Base-by-base conservation (phyloP, 2,329 filamentous ascomycete genomes). In the Aspergillus amoenus region DNA sequence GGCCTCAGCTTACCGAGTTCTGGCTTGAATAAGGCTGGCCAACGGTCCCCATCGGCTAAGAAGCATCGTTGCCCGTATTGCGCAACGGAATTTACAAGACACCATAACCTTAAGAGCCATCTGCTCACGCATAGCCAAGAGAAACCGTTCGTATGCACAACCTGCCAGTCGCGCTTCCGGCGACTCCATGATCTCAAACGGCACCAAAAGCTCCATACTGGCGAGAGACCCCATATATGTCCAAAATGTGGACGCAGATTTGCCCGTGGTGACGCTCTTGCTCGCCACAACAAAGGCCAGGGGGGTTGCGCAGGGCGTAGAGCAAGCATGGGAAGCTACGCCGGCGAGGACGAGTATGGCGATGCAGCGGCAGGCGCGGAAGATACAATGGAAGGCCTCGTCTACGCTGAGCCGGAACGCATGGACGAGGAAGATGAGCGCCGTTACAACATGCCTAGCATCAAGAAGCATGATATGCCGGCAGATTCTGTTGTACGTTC, bases 1-100 rank as follows among this genome's bases (percentile, higher is more conserved):
- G 83, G 84, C 55, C 81, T 86, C 74, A 87, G 84, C 66, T 72
- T 85, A 57, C 83, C 83, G 40, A 75, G 79, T 61, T 77, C 82
- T 15, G 83, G 82, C 42, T 83, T 81, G 53, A 78, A 79, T 52
- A 80, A 83, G 68, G 79, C 77, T 61, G 81, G 79, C 53, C 86
- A 87, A 47, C 84, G 86, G 66, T 91, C 91, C 5, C 88, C 89
- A 0, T 87, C 87, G 24, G 82, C 84, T 52, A 97, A 96, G 78
- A 93, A 94, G 69, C 93, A 99, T 78, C 96, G 94, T 74, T 99
- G 94, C 70, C 93, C 91, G 0, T 96, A 96, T 73, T 99, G 94
- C 80, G 86, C 91, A 40, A 97, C 94, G 5, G 94, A 96, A 69
- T 99, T 99, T 66, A 99, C 94, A 27, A 86, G 94, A 44, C 94